phyloP scores from a whole-genome alignment of 331 rosid species.

The Quercus tomentella region DNA sequence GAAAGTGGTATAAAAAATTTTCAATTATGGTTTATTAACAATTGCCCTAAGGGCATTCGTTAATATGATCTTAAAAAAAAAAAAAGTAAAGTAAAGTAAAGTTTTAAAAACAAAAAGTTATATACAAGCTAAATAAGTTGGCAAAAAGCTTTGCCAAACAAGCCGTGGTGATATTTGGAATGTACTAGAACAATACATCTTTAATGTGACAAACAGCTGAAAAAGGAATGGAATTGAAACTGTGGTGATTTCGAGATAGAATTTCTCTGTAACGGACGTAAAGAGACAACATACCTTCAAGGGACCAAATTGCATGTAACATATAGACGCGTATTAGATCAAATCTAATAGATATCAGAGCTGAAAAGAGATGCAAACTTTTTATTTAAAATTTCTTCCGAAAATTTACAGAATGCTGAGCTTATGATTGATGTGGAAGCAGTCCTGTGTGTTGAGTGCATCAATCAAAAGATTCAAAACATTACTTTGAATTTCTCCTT shows the following conservation, averaged over 20 bases:
- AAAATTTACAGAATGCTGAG: not conserved
- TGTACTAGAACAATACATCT: no score
- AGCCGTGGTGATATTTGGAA: no score
- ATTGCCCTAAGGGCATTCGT: no score
- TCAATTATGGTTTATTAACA: no score
- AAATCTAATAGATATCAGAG: not conserved
- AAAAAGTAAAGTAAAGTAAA: no score
- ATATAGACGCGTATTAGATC: not conserved
- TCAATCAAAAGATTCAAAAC: not conserved
- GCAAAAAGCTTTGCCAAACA: no score
- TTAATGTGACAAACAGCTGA: no score
- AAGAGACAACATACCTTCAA: not conserved
- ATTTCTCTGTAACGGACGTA: not conserved
- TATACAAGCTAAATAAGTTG: no score
- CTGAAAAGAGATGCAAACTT: not conserved
- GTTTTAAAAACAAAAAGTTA: no score
- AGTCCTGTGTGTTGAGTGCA: not conserved
- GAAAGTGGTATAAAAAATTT: no score
- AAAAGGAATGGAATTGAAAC: no score
- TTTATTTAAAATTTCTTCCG: not conserved
- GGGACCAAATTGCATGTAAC: not conserved
- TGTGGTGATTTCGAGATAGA: not conserved
- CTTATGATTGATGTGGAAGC: not conserved
- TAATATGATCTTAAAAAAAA: no score
- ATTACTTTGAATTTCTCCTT: not conserved